A percentile compares a stretch with the other conserved stretches of the same genome.
Conservation (phyloP, 176 grass and related monocot species). For the Paspalum notatum region DNA sequence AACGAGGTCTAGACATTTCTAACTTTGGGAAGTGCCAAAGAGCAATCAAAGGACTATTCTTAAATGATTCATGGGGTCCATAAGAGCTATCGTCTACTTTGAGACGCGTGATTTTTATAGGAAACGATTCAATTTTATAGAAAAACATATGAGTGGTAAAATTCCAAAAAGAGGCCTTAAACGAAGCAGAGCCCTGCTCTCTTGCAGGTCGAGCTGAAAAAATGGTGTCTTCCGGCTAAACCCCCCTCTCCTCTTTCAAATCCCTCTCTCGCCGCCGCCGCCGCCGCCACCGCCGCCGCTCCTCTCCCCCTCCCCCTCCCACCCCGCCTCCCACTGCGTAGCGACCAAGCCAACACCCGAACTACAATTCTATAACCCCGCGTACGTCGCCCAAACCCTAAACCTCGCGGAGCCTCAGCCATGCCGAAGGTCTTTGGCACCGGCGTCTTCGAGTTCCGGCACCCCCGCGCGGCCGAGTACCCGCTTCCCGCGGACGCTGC, state of each 20-base stretch:
- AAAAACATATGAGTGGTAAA: too few relatives aligned
- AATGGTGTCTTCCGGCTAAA: conserved; percentile 41
- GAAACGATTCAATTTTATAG: too few relatives aligned
- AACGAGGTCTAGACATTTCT: too few relatives aligned
- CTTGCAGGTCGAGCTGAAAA: conserved; percentile 2
- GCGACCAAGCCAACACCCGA: not conserved
- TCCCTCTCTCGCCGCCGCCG: not conserved
- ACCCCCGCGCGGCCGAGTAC: conserved; percentile 89
- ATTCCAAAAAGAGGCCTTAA: too few relatives aligned
- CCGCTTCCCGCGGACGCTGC: conserved; percentile 43
- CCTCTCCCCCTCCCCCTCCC: not conserved
- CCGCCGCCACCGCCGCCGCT: not conserved
- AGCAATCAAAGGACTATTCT: too few relatives aligned
- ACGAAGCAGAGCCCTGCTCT: not conserved
- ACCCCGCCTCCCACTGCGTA: not conserved
- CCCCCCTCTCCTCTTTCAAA: not conserved
- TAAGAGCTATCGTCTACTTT: too few relatives aligned
- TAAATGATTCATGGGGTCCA: too few relatives aligned
- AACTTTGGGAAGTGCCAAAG: too few relatives aligned
- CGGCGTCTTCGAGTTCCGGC: conserved; percentile 92
- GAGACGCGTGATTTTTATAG: too few relatives aligned
- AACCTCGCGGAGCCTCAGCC: conserved; percentile 9
- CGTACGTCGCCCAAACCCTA: not conserved
- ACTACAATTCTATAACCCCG: not conserved
- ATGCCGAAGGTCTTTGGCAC: conserved; percentile 98